Conservation (phyloP, 805 yeast species). For the Lipomyces anomalus region DNA sequence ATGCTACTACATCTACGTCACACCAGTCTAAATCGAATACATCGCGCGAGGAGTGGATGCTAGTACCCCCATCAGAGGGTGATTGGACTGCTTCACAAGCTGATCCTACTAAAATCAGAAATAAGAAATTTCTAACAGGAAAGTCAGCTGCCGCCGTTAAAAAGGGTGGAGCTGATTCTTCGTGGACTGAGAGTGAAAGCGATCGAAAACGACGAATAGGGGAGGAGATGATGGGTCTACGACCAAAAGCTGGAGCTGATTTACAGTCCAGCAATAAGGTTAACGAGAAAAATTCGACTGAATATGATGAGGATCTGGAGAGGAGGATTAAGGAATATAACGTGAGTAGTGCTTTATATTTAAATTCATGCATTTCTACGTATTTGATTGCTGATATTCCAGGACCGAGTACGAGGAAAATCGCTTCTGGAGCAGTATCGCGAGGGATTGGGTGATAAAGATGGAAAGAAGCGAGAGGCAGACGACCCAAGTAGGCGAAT, state of each 20-base stretch:
- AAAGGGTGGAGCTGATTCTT: conserved; percentile 8
- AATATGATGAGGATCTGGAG: conserved; percentile 15
- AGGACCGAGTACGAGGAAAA: conserved; percentile 21
- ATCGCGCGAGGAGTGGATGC: conserved; percentile 30
- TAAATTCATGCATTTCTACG: background rate
- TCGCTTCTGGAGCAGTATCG: conserved; percentile 19
- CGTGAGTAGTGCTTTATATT: conserved; percentile 3
- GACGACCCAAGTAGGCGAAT: conserved; percentile 22
- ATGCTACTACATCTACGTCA: background rate
- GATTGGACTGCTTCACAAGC: conserved; percentile 22
- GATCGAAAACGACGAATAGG: conserved; percentile 24
- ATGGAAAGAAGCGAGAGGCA: conserved; percentile 3
- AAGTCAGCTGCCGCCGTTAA: conserved; percentile 5
- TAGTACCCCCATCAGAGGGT: conserved; percentile 23
- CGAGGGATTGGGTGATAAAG: conserved; percentile 5
- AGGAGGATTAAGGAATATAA: conserved; percentile 16
- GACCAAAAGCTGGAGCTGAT: conserved; percentile 8
- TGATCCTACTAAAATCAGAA: conserved; percentile 20
- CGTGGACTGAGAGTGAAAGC: conserved; percentile 24
- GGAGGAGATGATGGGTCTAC: conserved; percentile 26
- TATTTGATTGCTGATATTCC: background rate
- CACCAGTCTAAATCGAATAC: conserved; percentile 1
- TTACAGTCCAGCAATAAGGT: conserved; percentile 6
- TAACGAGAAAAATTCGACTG: no score
- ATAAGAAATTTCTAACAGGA: conserved; percentile 19